Evolutionary conservation across 2,329 filamentous ascomycete genomes (phyloP), one percentile per base, ranked within the genome.

Genomic region (Cyanodermella asteris): DNA sequence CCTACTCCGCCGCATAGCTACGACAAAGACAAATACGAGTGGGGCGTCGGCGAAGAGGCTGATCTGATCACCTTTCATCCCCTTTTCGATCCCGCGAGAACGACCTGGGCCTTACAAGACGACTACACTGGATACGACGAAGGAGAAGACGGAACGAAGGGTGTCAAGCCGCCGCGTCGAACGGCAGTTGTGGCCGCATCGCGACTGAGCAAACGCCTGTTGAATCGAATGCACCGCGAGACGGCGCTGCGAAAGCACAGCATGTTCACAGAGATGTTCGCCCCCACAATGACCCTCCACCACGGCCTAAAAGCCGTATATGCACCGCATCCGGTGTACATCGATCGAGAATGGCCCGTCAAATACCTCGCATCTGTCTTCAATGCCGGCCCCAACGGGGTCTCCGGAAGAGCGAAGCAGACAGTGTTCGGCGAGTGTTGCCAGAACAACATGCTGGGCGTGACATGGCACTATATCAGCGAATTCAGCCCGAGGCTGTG

Each of bases 251-350:
- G 73, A 42, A 82, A 81, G 38, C 76, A 90, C 47, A 76, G 77
- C 34, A 90, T 87, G 55, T 91, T 91, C 45, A 77, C 81, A 0
- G 84, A 94, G 49, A 93, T 93, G 82, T 93, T 80, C 80, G 78
- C 82, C 0, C 72, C 73, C 1, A 87, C 76, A 0, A 70, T 77
- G 1, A 77, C 82, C 2, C 60, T 94, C 7, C 82, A 93, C 31
- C 82, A 93, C 44, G 84, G 84, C 7, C 71, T 77, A 51, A 94
- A 93, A 53, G 81, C 78, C 18, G 81, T 93, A 9, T 91, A 74
- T 36, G 80, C 72, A 3, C 84, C 84, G 1, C 84, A 94, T 40
- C 78, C 82, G 1, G 62, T 91, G 28, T 94, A 74, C 44, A 66
- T 84, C 10, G 82, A 91, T 47, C 71, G 82, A 28, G 63, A 68